Evolutionary conservation across 2,329 filamentous ascomycete species (phyloP).

Genomic region (Ploettnerulaceae sp.): DNA sequence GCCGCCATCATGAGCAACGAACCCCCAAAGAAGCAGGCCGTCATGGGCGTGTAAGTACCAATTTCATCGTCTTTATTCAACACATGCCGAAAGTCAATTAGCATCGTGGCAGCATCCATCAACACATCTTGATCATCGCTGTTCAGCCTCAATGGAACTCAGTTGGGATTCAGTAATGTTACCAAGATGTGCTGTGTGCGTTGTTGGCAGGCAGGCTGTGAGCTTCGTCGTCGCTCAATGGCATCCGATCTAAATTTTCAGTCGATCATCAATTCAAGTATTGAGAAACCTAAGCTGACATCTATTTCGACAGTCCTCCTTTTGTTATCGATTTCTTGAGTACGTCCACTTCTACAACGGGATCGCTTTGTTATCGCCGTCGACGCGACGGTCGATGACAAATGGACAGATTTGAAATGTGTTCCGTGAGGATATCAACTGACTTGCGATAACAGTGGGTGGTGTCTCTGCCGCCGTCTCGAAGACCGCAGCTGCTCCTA

Average conservation of each 20-base stretch:
- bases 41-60: conserved; percentile 61
- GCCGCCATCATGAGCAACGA: conserved; percentile 43
- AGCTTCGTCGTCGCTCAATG: conserved; percentile 25
- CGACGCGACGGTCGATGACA: conserved; percentile 12
- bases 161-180: conserved; percentile 23
- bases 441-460: conserved; percentile 67
- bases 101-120: conserved; percentile 17
- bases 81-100: conserved; percentile 10
- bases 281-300: conserved; percentile 25
- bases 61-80: conserved; percentile 27
- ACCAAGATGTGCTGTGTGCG: conserved; percentile 15
- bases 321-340: conserved; percentile 99
- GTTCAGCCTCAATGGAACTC: conserved; percentile 23
- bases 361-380: conserved; percentile 14
- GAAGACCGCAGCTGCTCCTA: conserved; percentile 99
- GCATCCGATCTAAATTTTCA: conserved; percentile 21
- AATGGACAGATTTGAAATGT: conserved; percentile 6
- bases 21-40: conserved; percentile 49
- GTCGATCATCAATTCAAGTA: conserved; percentile 11
- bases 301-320: conserved; percentile 51
- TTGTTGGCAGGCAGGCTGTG: conserved; percentile 3
- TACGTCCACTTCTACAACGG: conserved; percentile 52
- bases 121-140: conserved; percentile 22
- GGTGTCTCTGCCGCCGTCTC: conserved; percentile 99
- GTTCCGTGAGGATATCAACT: conserved; percentile 17